Evolutionary conservation across 371 early-diverging fungal genomes (phyloP), one percentile per base, ranked within the genome.

Genomic region (Mucor lusitanicus): DNA sequence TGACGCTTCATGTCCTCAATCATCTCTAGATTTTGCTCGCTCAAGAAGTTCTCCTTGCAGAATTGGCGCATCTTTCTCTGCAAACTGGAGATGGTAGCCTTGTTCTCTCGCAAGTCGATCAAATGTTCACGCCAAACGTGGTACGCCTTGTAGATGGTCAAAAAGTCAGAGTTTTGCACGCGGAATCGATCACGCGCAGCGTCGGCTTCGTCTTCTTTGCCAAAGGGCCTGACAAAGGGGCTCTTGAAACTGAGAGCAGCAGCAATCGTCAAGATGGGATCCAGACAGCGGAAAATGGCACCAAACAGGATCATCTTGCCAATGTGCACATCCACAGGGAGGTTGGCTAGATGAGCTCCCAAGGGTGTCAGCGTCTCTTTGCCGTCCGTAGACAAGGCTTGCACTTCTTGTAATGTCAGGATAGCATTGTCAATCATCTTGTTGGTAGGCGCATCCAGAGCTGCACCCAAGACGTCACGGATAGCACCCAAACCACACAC

Each of bases 221-320:
- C 93, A 75, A 93, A 94, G 0, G 94, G 92, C 21, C 88, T 82
- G 5, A 90, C 78, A 63, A 94, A 91, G 0, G 92, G 92, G 27
- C 83, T 85, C 69, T 90, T 91, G 63, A 84, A 84, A 53, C 86
- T 85, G 74, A 94, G 79, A 4, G 86, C 81, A 0, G 96, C 92
- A 0, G 94, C 95, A 30, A 95, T 87, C 0, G 94, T 94, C 28
- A 95, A 68, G 5, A 92, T 82, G 0, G 92, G 89, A 58, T 94
- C 96, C 13, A 95, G 76, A 54, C 95, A 95, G 12, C 85, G 80
- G 68, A 94, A 92, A 11, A 94, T 86, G 2, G 91, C 85, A 25
- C 94, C 94, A 74, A 88, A 91, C 8, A 97, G 74, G 19, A 98
- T 84, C 79, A 97, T 87, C 77, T 96, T 98, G 61, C 95, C 96